Base-by-base conservation (phyloP, 495 filamentous ascomycete genomes). In the Neurospora pannonica region DNA sequence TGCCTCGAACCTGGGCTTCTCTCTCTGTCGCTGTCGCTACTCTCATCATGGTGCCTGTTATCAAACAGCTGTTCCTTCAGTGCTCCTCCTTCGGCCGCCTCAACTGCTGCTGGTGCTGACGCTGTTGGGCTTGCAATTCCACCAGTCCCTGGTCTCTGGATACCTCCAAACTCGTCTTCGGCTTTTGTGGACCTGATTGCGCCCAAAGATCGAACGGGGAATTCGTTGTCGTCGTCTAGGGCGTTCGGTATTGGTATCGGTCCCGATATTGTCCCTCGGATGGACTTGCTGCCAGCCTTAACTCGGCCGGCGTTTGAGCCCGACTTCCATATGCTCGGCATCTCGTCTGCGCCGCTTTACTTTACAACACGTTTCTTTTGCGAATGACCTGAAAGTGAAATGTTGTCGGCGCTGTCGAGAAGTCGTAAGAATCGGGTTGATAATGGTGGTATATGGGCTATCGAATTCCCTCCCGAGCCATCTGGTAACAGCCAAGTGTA, bases 221-320 rank as follows among this genome's bases (percentile, higher is more conserved):
- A 82, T 38, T 84, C 84, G 37, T 85, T 84, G 54, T 84, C 85
- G 71, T 87, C 84, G 36, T 79, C 78, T 8, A 82, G 42, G 6
- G 60, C 21, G 71, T 54, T 74, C 37, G 76, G 78, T n/a, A 87
- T 85, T 28, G 85, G 83, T 40, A 87, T 87, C 75, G 87, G 87
- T 28, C 80, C 83, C 21, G 86, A 88, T 48, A 88, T 88, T 78
- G 84, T 87, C 38, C 86, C 85, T 48, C 86, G 83, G 70, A 88
- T 83, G 13, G 81, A 82, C 73, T 81, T 82, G 48, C 75, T 77
- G 43, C 79, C 77, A 70, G 83, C 74, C 79, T 84, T 85, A 78
- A 79, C 78, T 73, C 83, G 83, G 79, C 80, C 81, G 67, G 80
- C 75, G 43, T 75, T 79, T 74, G 84, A 79, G 36, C 79, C 74